A percentile compares a stretch with the other conserved stretches of the same genome.
These are phyloP conservation scores for Boletus calvinii DNA, from an alignment of 1,284 basidiomycete species.

Conservation along the genomic window DNA sequence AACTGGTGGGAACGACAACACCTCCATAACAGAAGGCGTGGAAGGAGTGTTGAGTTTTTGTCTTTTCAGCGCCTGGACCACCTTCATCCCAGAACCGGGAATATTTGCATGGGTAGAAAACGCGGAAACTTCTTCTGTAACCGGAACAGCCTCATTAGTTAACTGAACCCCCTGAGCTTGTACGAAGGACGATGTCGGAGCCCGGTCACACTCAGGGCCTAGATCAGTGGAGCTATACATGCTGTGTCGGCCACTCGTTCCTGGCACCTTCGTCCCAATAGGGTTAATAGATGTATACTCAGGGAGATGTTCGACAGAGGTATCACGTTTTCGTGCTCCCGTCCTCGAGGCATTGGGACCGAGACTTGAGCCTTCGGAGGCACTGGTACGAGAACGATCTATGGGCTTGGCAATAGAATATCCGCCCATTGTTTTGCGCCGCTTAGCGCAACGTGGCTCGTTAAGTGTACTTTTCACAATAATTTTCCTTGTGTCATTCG, in stretches of 20 bases:
- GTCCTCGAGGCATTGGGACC: conserved; percentile 4
- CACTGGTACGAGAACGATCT: not conserved
- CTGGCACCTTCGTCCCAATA: not conserved
- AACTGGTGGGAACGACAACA: not conserved
- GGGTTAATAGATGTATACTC: not conserved
- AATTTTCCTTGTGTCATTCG: conserved; percentile 3
- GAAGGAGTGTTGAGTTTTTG: not conserved
- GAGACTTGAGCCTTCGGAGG: not conserved
- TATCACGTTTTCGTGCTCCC: conserved; percentile 2
- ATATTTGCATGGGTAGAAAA: not conserved
- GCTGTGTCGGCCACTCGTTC: conserved; percentile 1
- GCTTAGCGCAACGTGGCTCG: conserved; percentile 5
- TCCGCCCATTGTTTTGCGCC: conserved; percentile 5
- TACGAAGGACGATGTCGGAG: not conserved
- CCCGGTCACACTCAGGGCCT: not conserved
- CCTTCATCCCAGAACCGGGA: not conserved
- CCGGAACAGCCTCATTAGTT: conserved; percentile 3
- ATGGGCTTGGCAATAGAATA: not conserved
- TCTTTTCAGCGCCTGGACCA: not conserved
- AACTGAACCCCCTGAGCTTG: not conserved
- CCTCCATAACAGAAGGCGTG: not conserved
- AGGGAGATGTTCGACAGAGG: not conserved
- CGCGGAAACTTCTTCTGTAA: not conserved
- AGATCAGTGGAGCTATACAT: conserved; percentile 13
- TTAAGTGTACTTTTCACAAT: not conserved